Base-by-base conservation (phyloP, 192 early-diverging fungal genomes). In the Coemansia sp. region DNA sequence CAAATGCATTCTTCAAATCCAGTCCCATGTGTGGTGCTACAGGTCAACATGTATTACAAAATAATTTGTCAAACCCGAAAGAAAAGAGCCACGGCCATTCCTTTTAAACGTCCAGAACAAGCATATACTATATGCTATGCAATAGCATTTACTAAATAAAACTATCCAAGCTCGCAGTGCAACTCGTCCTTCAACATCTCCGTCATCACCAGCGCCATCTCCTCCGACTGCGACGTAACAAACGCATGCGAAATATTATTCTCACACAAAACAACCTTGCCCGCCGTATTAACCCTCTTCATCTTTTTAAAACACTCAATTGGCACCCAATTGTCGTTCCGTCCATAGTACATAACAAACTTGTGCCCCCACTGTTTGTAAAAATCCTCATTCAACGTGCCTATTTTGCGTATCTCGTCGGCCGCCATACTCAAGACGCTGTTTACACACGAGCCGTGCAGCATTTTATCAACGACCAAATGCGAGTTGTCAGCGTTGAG, bases 231-330 rank as follows among this genome's bases (percentile, higher is more conserved):
- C 19, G 53, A 27, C 1, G 78, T 71, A 20, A 93, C 89, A 78
- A 95, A 95, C 38, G 92, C 88, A 79, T 95, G 93, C 43, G 88
- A 86, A 35, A 91, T 73, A 18, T 85, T 84, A 19, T 87, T 79
- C n/a, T 86, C 73, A 70, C 93, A 95, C 24, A 93, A 52, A 10
- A 77, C 54, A 32, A 89, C 83, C 19, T 78, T 83, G 73, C 87
- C 85, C 39, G 84, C 62, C 0, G 89, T 89, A 68, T 92, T 93
- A 47, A 71, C 64, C 7, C 73, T 52, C 20, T 63, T 67, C 88
- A 94, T 90, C 59, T 85, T 82, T 13, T 85, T 73, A 71, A 85
- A 87, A 54, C 90, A 86, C 8, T 83, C 73, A 26, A 79, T 61
- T 1, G 93, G 92, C 29, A 87, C 87, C 94, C 94, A 96, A 45